These are phyloP conservation scores for Syncephalastrum monosporum DNA, from an alignment of 371 early-diverging fungal species.

Conservation along the genomic window DNA sequence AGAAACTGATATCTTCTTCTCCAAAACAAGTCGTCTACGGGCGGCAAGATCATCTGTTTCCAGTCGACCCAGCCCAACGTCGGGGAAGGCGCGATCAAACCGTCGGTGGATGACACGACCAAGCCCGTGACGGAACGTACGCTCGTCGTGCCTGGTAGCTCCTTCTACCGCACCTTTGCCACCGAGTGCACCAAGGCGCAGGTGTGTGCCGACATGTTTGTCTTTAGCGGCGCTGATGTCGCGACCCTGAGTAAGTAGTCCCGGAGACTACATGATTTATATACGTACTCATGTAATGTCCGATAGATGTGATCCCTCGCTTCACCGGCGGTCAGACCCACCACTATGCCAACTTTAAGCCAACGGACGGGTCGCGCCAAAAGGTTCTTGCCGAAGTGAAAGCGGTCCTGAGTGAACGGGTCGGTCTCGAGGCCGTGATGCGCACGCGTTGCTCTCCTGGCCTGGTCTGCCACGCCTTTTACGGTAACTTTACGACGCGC, in stretches of 20 bases:
- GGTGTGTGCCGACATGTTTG: conserved; percentile 82
- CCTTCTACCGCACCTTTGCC: conserved; percentile 85
- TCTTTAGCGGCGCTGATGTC: conserved; percentile 78
- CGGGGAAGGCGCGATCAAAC: conserved; percentile 68
- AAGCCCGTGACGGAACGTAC: conserved; percentile 45
- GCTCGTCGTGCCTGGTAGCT: conserved; percentile 60
- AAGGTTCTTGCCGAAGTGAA: conserved; percentile 59
- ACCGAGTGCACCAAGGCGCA: conserved; percentile 75
- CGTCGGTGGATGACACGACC: conserved; percentile 56
- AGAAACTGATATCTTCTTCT: too few relatives aligned
- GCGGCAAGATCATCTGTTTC: conserved; percentile 80
- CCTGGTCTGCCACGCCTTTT: conserved; percentile 70
- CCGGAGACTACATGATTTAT: neutral
- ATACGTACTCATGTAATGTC: neutral
- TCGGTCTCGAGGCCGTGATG: conserved; percentile 87
- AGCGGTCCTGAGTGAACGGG: conserved; percentile 62
- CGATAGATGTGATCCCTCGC: conserved; percentile 63
- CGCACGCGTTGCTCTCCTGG: conserved; percentile 85
- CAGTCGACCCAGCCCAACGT: conserved; percentile 67
- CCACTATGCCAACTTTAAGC: conserved; percentile 83
- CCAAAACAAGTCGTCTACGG: conserved; percentile 59
- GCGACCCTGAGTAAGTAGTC: conserved; percentile 68
- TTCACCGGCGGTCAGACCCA: conserved; percentile 88
- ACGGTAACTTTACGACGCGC: conserved; percentile 86
- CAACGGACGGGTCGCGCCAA: conserved; percentile 67